phyloP scores from a whole-genome alignment of 352 stramenopile species.

The Pythium rishiriense region DNA sequence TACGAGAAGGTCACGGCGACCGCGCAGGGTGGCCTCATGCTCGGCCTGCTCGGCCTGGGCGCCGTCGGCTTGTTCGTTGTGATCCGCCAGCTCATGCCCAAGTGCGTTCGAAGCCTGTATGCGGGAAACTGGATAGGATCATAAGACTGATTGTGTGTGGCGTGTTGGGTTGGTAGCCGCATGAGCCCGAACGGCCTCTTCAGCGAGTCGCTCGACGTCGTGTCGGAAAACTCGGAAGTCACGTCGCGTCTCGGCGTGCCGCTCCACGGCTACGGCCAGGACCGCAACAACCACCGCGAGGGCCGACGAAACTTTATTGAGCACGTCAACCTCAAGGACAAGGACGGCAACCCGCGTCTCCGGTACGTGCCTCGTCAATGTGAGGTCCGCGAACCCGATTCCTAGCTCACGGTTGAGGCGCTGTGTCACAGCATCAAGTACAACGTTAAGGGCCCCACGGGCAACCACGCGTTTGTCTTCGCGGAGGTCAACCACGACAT shows the following conservation, averaged over 20 bases:
- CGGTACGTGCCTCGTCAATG: slow-evolving; percentile 40
- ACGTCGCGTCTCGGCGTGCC: slow-evolving; percentile 84
- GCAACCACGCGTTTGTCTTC: slow-evolving; percentile 90
- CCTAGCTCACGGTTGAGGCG: too few species aligned
- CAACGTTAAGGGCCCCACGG: slow-evolving; percentile 91
- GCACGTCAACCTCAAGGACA: slow-evolving; percentile 90
- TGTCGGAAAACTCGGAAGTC: slow-evolving; percentile 81
- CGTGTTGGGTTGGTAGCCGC: too few species aligned
- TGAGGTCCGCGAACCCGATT: too few species aligned
- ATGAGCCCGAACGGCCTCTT: slow-evolving; percentile 87
- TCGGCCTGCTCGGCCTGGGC: slow-evolving; percentile 81
- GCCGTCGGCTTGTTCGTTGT: slow-evolving; percentile 92
- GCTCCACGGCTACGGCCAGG: slow-evolving; percentile 93
- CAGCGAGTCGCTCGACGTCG: slow-evolving; percentile 68
- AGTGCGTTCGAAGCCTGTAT: slow-evolving; percentile 40
- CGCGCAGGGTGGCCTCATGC: slow-evolving; percentile 88
- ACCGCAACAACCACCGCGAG: slow-evolving; percentile 92
- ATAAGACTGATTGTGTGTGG: not conserved
- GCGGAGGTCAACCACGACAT: slow-evolving; percentile 92
- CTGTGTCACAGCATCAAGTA: slow-evolving; percentile 85
- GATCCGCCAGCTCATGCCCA: slow-evolving; percentile 88
- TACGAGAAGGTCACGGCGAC: slow-evolving; percentile 94
- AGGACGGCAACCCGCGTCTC: slow-evolving; percentile 83
- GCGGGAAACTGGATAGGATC: not conserved
- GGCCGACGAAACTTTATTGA: slow-evolving; percentile 95